phyloP scores from a whole-genome alignment of 2,329 filamentous ascomycete genomes.

The Zymoseptoria passerinii region DNA sequence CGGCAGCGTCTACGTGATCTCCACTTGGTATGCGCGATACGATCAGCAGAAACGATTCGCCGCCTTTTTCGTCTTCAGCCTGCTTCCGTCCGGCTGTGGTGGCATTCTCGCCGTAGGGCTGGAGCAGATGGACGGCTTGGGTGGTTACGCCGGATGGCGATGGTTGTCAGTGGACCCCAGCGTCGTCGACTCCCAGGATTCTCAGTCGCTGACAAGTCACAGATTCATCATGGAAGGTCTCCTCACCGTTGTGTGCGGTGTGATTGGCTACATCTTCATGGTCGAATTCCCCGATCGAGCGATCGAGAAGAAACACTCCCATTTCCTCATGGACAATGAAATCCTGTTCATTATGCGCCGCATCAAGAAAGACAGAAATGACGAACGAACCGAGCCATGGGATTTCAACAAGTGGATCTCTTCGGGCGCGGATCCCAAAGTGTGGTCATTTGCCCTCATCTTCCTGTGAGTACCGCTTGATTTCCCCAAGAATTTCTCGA shows the following conservation, averaged over 20 bases:
- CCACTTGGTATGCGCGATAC: constrained; percentile 14
- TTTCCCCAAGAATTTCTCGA: neutral
- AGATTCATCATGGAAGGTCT: constrained; percentile 39
- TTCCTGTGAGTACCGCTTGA: constrained; percentile 37
- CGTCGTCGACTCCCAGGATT: neutral
- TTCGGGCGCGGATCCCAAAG: constrained; percentile 35
- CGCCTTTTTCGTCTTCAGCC: constrained; percentile 11
- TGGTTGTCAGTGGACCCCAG: neutral
- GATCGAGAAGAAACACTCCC: constrained; percentile 12
- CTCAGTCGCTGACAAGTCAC: constrained; percentile 12
- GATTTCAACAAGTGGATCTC: neutral
- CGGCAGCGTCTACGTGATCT: constrained; percentile 10
- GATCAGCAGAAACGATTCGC: constrained; percentile 17
- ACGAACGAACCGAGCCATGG: constrained; percentile 25
- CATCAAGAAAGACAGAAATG: constrained; percentile 32
- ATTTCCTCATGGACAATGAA: constrained; percentile 17
- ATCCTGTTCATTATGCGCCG: constrained; percentile 26
- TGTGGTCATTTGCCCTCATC: constrained; percentile 46
- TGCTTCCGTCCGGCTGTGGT: constrained; percentile 10
- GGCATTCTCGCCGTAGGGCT: constrained; percentile 14
- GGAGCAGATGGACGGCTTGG: constrained; percentile 13
- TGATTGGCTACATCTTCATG: constrained; percentile 26
- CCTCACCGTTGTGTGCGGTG: constrained; percentile 30
- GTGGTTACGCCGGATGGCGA: constrained; percentile 37
- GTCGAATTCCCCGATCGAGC: constrained; percentile 20